Evolutionary conservation across 345 rosid species (phyloP).

Genomic region (Erodium maritimum): DNA sequence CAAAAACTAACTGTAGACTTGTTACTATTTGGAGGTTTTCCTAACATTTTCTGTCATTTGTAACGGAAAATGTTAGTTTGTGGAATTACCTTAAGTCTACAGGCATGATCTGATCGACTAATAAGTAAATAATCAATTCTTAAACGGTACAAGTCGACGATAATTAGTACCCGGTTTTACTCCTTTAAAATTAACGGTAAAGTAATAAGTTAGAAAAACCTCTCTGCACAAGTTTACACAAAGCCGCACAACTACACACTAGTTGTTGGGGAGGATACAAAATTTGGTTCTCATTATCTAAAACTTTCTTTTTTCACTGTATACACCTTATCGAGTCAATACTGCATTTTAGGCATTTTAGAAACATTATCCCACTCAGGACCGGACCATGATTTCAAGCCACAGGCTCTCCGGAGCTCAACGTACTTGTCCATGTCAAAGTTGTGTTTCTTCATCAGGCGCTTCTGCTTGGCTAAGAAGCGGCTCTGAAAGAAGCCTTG

Average conservation of each 20-base stretch:
- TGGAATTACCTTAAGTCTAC: too few relatives aligned
- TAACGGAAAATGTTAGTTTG: too few relatives aligned
- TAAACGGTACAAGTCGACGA: too few relatives aligned
- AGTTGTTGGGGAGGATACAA: not conserved
- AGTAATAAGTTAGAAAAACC: not conserved
- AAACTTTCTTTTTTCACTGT: not conserved
- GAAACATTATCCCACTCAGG: not conserved
- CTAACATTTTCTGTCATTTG: too few relatives aligned
- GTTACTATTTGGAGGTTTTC: too few relatives aligned
- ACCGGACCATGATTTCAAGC: not conserved
- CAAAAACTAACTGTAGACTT: too few relatives aligned
- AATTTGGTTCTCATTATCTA: not conserved
- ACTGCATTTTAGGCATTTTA: not conserved
- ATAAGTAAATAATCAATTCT: too few relatives aligned
- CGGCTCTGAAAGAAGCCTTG: slow-evolving; percentile 80
- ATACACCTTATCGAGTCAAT: not conserved
- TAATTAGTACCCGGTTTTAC: too few relatives aligned
- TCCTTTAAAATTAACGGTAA: too few relatives aligned
- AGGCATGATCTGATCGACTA: too few relatives aligned
- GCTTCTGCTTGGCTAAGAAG: slow-evolving; percentile 49
- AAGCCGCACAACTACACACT: not conserved
- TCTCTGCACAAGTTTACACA: not conserved
- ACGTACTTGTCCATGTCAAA: slow-evolving; percentile 48
- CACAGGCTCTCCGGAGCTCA: slow-evolving; percentile 32
- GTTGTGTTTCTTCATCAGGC: slow-evolving; percentile 31